Base-by-base conservation (phyloP, 2,329 filamentous ascomycete species). In the Penicillium sp. region DNA sequence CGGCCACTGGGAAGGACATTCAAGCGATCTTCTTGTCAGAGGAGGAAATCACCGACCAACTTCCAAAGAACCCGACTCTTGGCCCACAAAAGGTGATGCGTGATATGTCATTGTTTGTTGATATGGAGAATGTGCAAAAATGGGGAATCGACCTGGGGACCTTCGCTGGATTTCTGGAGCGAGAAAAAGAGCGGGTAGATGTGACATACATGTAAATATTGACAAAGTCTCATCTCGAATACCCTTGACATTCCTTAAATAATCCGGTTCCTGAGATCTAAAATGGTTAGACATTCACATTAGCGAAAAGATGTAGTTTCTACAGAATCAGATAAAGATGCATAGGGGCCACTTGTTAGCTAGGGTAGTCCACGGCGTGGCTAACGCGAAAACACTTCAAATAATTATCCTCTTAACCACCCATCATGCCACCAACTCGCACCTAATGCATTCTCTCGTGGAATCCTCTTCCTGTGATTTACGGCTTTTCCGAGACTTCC, bases 131-230 rank as follows among this genome's bases (percentile, higher is more conserved):
- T 2, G 53, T 68, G 3, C 71, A 67, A 58, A 61, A 61, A 10
- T 81, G 73, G 73, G 75, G 72, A 0, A 66, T 83, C 33, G 68
- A 72, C 2, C 47, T 81, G 52, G 74, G 73, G n/a, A 77, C 70
- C 0, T 79, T 84, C 56, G 65, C 72, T n/a, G 62, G 70, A 21
- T 84, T 79, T 50, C 52, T 82, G 43, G 65, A 73, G 54, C 68
- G 74, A 47, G 76, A 83, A 66, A 74, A 73, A 58, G 66, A 58
- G 8, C 56, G 52, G 0, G 61, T 70, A 10, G 14, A 47, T n/a
- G 26, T 49, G 21, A 65, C 63, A 19, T 69, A 64, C 50, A 13
- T 37, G 29, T 53, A 47, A 45, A 53, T 27, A 26, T 11, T 35
- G 27, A 33, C n/a, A 2, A 7, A 8, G 21, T 21, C 16, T 14